phyloP scores from a whole-genome alignment of 805 yeast genomes.

The Pichia manshurica region DNA sequence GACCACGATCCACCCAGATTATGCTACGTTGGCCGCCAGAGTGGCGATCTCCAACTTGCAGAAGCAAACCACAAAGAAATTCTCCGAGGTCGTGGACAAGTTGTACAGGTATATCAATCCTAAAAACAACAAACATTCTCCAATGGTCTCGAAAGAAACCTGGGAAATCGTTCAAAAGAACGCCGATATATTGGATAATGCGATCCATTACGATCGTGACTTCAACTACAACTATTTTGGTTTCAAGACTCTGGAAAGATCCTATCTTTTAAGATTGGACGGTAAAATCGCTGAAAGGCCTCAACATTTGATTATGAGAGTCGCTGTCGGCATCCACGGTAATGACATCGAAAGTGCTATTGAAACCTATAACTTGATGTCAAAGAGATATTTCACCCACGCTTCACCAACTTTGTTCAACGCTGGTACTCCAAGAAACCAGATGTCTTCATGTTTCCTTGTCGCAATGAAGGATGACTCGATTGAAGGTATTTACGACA shows the following conservation, averaged over 20 bases:
- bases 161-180: conserved; percentile 57
- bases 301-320: conserved; percentile 58
- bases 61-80: conserved; percentile 86
- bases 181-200: conserved; percentile 61
- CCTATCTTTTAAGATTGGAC: conserved; percentile 47
- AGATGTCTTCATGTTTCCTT: conserved; percentile 58
- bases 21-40: conserved; percentile 91
- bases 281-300: conserved; percentile 59
- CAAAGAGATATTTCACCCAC: conserved; percentile 52
- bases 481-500: conserved; percentile 57
- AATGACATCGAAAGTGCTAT: conserved; percentile 45
- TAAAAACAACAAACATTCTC: conserved; percentile 57
- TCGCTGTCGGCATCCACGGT: conserved; percentile 56
- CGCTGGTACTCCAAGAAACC: conserved; percentile 56
- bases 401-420: conserved; percentile 60
- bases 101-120: conserved; percentile 79
- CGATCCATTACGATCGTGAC: conserved; percentile 69
- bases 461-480: conserved; percentile 61
- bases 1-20: conserved; percentile 98
- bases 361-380: conserved; percentile 55
- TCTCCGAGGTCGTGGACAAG: conserved; percentile 68
- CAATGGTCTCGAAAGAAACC: conserved; percentile 67
- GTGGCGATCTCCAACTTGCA: conserved; percentile 91
- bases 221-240: conserved; percentile 55
- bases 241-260: conserved; percentile 55